Percentiles rank a stretch among this genome's conserved stretches.
phyloP scores from a whole-genome alignment of 176 grass and related monocot species.

The Panicum miliaceum region DNA sequence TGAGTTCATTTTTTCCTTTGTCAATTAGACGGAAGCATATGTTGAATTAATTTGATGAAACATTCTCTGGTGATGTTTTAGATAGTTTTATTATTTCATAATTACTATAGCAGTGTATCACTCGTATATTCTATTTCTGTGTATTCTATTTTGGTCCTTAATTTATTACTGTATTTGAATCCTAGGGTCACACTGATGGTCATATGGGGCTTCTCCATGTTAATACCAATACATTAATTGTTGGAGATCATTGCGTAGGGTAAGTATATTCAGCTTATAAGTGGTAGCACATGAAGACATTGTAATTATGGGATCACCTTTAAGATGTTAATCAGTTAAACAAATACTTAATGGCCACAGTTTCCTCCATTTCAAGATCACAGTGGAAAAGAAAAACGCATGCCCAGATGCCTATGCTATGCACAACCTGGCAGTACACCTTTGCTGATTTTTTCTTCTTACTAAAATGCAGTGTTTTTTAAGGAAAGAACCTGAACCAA shows the following conservation, averaged over 20 bases:
- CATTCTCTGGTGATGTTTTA: not conserved
- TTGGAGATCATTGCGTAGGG: constrained; percentile 98
- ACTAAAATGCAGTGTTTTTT: not conserved
- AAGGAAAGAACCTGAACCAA: not conserved
- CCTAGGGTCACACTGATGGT: constrained; percentile 92
- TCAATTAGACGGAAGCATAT: not conserved
- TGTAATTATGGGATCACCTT: not conserved
- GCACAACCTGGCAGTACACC: too few relatives aligned
- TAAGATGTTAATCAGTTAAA: constrained; percentile 5
- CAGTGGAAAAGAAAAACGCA: not conserved
- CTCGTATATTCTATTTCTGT: not conserved
- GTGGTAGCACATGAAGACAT: not conserved
- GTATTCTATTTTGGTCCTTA: not conserved
- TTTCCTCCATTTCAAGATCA: not conserved
- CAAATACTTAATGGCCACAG: not conserved
- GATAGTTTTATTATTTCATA: constrained; percentile 3
- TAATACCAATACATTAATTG: constrained; percentile 77
- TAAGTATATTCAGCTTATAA: constrained; percentile 53
- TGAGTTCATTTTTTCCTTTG: not conserved
- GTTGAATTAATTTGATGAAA: constrained; percentile 19
- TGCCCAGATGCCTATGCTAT: not conserved
- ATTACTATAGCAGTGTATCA: constrained; percentile 1
- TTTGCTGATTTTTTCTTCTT: not conserved
- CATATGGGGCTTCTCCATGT: constrained; percentile 87
- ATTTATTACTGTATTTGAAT: constrained; percentile 24